Conservation (phyloP, 78 protist genomes). For the slime mould (Dictyostelium discoideum) region dicty_2.7 NC_007089.4:2416501-2417000, state of each 20-base stretch:
- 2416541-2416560: no score
- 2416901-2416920: neutral
- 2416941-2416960: neutral
- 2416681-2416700: neutral
- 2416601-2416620: neutral
- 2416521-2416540: neutral
- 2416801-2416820: neutral
- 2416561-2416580: neutral
- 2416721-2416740: neutral
- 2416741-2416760: neutral
- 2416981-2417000: neutral
- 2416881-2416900: constrained; percentile 5
- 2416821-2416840: neutral
- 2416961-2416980: neutral
- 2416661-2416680: neutral
- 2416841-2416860: neutral
- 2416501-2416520: neutral
- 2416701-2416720: neutral
- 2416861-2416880: neutral
- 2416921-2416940: neutral
- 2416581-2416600: neutral
- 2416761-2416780: neutral
- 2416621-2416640: no score
- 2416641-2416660: neutral
- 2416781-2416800: neutral